phyloP scores from a whole-genome alignment of 2,329 filamentous ascomycete genomes.

The Tolypocladium guangdongense region DNA sequence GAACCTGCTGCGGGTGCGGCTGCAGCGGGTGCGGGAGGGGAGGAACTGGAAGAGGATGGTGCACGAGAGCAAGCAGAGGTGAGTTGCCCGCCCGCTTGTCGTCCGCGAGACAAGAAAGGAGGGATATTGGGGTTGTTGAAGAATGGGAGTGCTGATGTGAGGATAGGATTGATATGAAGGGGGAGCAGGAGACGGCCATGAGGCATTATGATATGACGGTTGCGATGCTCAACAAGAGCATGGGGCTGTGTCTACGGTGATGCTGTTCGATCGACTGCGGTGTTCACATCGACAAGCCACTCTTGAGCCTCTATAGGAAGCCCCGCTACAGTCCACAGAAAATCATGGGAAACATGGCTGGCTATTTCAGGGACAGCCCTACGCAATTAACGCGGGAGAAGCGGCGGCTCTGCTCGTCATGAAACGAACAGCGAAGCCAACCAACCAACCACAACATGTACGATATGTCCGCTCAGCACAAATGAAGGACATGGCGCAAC shows the following conservation, averaged over 20 bases:
- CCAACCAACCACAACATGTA: neutral
- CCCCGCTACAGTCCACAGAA: neutral
- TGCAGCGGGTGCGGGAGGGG: constrained; percentile 5
- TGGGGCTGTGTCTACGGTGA: constrained; percentile 54
- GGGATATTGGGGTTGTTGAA: neutral
- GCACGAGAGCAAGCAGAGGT: constrained; percentile 13
- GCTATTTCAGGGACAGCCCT: neutral
- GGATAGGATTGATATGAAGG: constrained; percentile 8
- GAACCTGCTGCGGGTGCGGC: constrained; percentile 42
- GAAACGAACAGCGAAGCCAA: neutral
- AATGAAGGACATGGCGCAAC: neutral
- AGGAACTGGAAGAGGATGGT: constrained; percentile 10
- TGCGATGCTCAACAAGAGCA: constrained; percentile 61
- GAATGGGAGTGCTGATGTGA: neutral
- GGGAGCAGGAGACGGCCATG: constrained; percentile 26
- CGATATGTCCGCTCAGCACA: neutral
- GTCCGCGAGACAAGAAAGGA: neutral
- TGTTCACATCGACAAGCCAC: neutral
- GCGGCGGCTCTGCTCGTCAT: neutral
- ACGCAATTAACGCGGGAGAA: neutral
- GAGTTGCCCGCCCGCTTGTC: constrained; percentile 7
- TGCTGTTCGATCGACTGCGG: neutral
- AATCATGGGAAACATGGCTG: neutral
- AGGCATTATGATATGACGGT: constrained; percentile 59
- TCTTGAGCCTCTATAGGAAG: neutral